phyloP scores from a whole-genome alignment of 768 basidiomycete species.

The Scleroderma citrinum region DNA sequence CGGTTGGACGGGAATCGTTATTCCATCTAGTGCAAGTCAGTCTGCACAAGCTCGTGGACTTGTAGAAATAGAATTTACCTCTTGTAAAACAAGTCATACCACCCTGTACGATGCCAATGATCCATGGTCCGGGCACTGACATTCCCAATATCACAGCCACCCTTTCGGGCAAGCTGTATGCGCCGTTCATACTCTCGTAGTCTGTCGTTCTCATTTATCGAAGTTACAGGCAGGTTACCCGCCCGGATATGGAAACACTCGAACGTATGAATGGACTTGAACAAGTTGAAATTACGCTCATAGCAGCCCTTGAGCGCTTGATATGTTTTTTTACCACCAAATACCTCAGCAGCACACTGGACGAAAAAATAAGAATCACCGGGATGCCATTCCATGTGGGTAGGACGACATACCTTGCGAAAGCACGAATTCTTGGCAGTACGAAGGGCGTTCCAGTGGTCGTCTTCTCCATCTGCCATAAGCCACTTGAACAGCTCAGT shows the following conservation, averaged over 20 bases:
- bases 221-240: slow-evolving; percentile 34
- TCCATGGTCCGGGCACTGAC: slow-evolving; percentile 69
- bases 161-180: slow-evolving; percentile 57
- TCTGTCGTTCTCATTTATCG: slow-evolving; percentile 55
- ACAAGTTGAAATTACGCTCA: slow-evolving; percentile 78
- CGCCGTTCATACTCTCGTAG: slow-evolving; percentile 69
- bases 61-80: slow-evolving; percentile 39
- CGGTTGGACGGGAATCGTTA: slow-evolving; percentile 51
- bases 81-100: slow-evolving; percentile 69
- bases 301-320: slow-evolving; percentile 83
- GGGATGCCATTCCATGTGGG: background rate
- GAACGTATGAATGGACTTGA: slow-evolving; percentile 76
- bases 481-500: slow-evolving; percentile 73
- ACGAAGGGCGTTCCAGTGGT: slow-evolving; percentile 72
- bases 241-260: slow-evolving; percentile 41
- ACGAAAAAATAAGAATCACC: slow-evolving; percentile 1
- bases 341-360: slow-evolving; percentile 68
- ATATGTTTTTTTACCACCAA: slow-evolving; percentile 72
- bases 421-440: slow-evolving; percentile 81
- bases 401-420: slow-evolving; percentile 48
- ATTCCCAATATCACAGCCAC: slow-evolving; percentile 66
- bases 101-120: slow-evolving; percentile 72
- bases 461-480: slow-evolving; percentile 64
- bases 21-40: slow-evolving; percentile 47
- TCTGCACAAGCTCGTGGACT: background rate